Conservation (phyloP, 768 basidiomycete genomes). For the Suillus subluteus region DNA sequence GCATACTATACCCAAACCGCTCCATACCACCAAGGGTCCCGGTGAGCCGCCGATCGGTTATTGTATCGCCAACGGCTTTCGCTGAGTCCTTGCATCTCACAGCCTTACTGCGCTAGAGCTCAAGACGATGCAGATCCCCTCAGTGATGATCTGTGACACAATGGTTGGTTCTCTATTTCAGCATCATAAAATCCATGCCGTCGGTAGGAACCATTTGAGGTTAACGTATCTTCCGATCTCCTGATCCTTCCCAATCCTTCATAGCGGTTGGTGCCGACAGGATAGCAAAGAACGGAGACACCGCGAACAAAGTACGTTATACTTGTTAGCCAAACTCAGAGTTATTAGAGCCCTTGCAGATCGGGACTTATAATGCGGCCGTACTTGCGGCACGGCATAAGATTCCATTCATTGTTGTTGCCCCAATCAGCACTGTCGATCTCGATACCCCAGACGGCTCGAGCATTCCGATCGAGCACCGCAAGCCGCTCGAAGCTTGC, state of each 20-base stretch:
- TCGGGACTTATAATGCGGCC: conserved; percentile 97
- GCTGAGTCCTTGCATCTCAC: background rate
- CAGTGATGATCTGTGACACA: conserved; percentile 95
- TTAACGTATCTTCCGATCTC: background rate
- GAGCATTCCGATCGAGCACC: conserved; percentile 91
- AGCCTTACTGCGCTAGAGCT: conserved; percentile 92
- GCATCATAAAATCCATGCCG: conserved; percentile 79
- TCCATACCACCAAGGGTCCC: conserved; percentile 92
- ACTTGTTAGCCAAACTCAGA: background rate
- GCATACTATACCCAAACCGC: conserved; percentile 95
- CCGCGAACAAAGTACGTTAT: conserved; percentile 82
- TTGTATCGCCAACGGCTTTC: background rate
- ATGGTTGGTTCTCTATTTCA: conserved; percentile 97
- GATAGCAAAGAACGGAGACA: conserved; percentile 92
- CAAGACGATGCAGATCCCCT: conserved; percentile 79
- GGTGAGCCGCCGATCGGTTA: conserved; percentile 40
- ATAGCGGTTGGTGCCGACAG: conserved; percentile 86
- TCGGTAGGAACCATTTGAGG: conserved; percentile 51
- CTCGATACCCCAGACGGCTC: conserved; percentile 74
- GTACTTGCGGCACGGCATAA: conserved; percentile 86
- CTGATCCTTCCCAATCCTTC: conserved; percentile 8
- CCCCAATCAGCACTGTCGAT: conserved; percentile 92
- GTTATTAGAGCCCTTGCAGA: conserved; percentile 35
- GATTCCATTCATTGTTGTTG: conserved; percentile 92
- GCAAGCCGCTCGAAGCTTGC: conserved; percentile 86